Evolutionary conservation across 495 filamentous ascomycete genomes (phyloP).

Genomic region (Trichoderma virens): DNA sequence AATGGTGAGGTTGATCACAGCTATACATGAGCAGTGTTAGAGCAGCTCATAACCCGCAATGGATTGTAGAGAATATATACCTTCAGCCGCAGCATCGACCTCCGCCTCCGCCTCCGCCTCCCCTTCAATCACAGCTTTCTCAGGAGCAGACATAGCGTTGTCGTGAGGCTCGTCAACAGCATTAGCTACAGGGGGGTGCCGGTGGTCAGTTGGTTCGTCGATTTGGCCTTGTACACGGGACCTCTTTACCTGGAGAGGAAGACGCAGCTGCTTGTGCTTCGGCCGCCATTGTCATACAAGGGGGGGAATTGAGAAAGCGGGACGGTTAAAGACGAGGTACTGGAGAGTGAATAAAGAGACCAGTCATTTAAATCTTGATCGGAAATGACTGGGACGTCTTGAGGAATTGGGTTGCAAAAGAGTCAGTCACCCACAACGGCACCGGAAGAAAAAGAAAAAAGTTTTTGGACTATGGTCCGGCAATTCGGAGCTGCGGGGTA

Average conservation of each 20-base stretch:
- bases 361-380: constrained; percentile 3
- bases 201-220: not conserved
- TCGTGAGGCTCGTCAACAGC: not conserved
- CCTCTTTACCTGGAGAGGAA: constrained; percentile 8
- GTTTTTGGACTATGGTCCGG: constrained; percentile 1
- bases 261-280: not conserved
- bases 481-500: constrained; percentile 7
- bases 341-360: not conserved
- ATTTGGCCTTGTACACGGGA: not conserved
- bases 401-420: constrained; percentile 5
- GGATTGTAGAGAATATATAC: not conserved
- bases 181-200: not conserved
- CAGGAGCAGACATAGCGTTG: constrained; percentile 7
- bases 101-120: not conserved
- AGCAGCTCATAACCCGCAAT: not conserved
- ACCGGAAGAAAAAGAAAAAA: constrained; percentile 4
- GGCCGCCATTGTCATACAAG: constrained; percentile 6
- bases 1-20: constrained; percentile 8
- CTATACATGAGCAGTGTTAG: not conserved
- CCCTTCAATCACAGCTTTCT: not conserved
- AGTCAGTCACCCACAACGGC: not conserved
- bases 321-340: constrained; percentile 4
- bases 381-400: not conserved
- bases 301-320: not conserved
- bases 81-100: not conserved